A percentile compares a stretch with the other conserved stretches of the same genome.
These are phyloP conservation scores for Rubia tinctorum DNA, from an alignment of 305 asterid species.

Conservation along the genomic window DNA sequence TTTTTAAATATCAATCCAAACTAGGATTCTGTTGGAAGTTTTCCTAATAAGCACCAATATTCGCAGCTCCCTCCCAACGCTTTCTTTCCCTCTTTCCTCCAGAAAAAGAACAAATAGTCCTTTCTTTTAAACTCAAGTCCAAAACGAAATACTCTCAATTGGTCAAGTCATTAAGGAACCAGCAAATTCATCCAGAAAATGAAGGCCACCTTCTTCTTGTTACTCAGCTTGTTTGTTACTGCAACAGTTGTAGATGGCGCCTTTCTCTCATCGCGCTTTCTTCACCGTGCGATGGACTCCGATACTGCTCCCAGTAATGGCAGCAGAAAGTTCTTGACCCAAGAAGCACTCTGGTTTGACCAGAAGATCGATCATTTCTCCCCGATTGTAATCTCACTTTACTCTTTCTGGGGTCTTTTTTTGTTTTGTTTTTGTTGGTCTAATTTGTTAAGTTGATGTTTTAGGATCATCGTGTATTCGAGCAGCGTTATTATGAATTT, in stretches of 20 bases:
- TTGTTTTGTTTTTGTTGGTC: neutral
- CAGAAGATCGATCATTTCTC: slow-evolving; percentile 97
- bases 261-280: slow-evolving; percentile 14
- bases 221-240: neutral
- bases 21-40: too few relatives aligned
- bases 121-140: neutral
- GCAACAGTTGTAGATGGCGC: slow-evolving; percentile 9
- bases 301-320: neutral
- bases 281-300: slow-evolving; percentile 10
- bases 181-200: neutral
- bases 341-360: slow-evolving; percentile 64
- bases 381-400: slow-evolving; percentile 54
- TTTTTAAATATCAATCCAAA: too few relatives aligned
- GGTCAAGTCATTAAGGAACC: neutral
- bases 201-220: neutral
- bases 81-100: neutral
- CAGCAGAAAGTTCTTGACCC: slow-evolving; percentile 49
- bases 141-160: neutral
- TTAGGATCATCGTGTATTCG: slow-evolving; percentile 73
- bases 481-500: slow-evolving; percentile 85
- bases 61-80: neutral
- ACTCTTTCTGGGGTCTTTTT: neutral
- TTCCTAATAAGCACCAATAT: too few relatives aligned
- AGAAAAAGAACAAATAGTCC: neutral
- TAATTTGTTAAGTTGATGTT: neutral